These are phyloP conservation scores for Lactarius pseudohatsudake DNA, from an alignment of 768 basidiomycete genomes.

Conservation along the genomic window DNA sequence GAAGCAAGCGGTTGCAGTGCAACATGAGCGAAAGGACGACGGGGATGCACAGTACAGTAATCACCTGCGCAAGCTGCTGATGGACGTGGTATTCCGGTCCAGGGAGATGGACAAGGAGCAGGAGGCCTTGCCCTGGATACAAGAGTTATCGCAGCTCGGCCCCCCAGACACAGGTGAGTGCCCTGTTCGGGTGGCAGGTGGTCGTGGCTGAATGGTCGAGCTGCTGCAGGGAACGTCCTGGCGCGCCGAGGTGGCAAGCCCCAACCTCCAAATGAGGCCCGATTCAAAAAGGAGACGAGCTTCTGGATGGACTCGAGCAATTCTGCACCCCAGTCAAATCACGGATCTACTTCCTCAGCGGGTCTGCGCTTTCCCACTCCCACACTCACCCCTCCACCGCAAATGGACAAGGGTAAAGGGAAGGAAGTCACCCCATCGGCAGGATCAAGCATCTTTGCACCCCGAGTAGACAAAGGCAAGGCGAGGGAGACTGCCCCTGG, in stretches of 20 bases:
- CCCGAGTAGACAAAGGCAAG: slow-evolving; percentile 10
- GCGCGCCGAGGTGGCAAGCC: slow-evolving; percentile 2
- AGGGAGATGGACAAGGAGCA: not conserved
- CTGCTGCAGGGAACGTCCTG: not conserved
- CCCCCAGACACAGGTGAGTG: not conserved
- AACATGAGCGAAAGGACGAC: slow-evolving; percentile 4
- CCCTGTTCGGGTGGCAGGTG: too few relatives aligned
- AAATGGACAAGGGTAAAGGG: not conserved
- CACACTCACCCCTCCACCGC: not conserved
- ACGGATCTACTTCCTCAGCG: not conserved
- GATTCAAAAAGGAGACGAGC: slow-evolving; percentile 8
- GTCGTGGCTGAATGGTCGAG: not conserved
- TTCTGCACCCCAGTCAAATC: not conserved
- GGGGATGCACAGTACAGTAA: not conserved
- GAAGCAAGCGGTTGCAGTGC: slow-evolving; percentile 20
- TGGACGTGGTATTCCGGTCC: slow-evolving; percentile 12
- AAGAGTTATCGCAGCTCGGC: slow-evolving; percentile 8
- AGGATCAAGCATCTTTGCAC: not conserved
- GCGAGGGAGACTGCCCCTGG: not conserved
- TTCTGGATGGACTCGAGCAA: slow-evolving; percentile 13
- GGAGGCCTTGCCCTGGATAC: slow-evolving; percentile 1
- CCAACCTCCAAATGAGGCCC: not conserved
- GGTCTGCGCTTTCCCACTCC: not conserved
- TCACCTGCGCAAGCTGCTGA: slow-evolving; percentile 10
- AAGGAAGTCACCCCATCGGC: not conserved